A percentile compares a stretch with the other conserved stretches of the same genome.
These are phyloP conservation scores for Alnus rubra DNA, from an alignment of 306 rosid genomes.

Conservation along the genomic window DNA sequence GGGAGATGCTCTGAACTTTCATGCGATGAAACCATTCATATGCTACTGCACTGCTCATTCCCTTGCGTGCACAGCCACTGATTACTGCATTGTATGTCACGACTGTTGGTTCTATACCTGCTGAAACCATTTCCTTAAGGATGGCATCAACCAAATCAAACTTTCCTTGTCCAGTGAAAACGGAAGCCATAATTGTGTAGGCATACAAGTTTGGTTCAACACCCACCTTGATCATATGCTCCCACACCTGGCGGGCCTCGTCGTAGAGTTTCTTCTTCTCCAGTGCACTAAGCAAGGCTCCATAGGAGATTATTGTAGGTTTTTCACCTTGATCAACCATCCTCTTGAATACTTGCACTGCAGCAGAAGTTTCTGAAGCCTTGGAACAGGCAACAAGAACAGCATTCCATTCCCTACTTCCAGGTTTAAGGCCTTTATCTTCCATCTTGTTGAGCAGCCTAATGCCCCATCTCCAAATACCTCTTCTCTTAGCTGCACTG, in stretches of 20 bases:
- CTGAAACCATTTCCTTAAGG: slow-evolving; percentile 62
- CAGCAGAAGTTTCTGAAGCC: slow-evolving; percentile 86
- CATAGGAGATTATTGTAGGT: slow-evolving; percentile 83
- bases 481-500: slow-evolving; percentile 66
- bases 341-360: slow-evolving; percentile 74
- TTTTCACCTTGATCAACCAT: slow-evolving; percentile 95
- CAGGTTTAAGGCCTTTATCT: slow-evolving; percentile 88
- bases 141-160: slow-evolving; percentile 71
- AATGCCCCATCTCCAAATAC: slow-evolving; percentile 95
- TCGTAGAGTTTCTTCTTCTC: slow-evolving; percentile 90
- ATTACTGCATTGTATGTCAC: slow-evolving; percentile 90
- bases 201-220: slow-evolving; percentile 72
- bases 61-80: slow-evolving; percentile 67
- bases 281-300: slow-evolving; percentile 90
- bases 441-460: slow-evolving; percentile 95
- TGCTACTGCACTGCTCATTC: slow-evolving; percentile 59
- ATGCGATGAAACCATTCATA: slow-evolving; percentile 92
- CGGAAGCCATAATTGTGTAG: slow-evolving; percentile 88
- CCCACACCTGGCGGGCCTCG: slow-evolving; percentile 83
- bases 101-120: slow-evolving; percentile 68
- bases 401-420: slow-evolving; percentile 85
- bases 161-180: slow-evolving; percentile 81
- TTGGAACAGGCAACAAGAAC: slow-evolving; percentile 94
- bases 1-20: slow-evolving; percentile 70
- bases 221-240: slow-evolving; percentile 87